Conservation (phyloP, 805 yeast species). For the Cyberlindnera subsufficiens region DNA sequence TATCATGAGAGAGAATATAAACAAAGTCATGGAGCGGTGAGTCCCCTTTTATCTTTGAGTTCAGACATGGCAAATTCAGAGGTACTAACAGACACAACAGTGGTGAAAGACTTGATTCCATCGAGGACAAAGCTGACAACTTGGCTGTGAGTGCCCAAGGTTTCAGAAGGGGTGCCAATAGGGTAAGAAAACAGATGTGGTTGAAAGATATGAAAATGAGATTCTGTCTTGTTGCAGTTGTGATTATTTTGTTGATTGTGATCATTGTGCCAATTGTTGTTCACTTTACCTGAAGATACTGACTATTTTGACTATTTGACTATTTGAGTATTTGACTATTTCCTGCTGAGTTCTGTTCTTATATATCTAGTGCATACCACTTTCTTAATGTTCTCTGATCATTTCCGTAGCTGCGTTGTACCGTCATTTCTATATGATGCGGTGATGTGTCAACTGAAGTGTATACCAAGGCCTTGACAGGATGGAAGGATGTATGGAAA, state of each 20-base stretch:
- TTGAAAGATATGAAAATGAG: slow-evolving; percentile 97
- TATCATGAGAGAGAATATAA: slow-evolving; percentile 94
- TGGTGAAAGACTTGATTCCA: slow-evolving; percentile 88
- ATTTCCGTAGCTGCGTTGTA: too few relatives aligned
- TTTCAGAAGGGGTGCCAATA: slow-evolving; percentile 93
- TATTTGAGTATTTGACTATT: too few relatives aligned
- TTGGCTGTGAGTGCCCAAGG: slow-evolving; percentile 90
- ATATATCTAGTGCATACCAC: too few relatives aligned
- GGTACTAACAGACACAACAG: slow-evolving; percentile 88
- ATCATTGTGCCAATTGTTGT: slow-evolving; percentile 91
- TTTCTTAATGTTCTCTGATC: too few relatives aligned
- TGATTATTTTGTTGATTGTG: slow-evolving; percentile 77
- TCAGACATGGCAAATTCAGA: slow-evolving; percentile 61
- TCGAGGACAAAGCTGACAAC: slow-evolving; percentile 90
- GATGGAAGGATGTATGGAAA: too few relatives aligned
- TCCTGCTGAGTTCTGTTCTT: too few relatives aligned
- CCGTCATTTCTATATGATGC: too few relatives aligned
- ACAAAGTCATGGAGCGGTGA: slow-evolving; percentile 77
- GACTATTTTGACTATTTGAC: too few relatives aligned
- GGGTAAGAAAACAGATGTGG: slow-evolving; percentile 99
- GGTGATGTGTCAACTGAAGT: too few relatives aligned
- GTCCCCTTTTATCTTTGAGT: slow-evolving; percentile 42
- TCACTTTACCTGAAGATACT: slow-evolving; percentile 48
- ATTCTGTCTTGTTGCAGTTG: slow-evolving; percentile 76
- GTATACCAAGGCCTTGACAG: too few relatives aligned